Conservation (phyloP, 2,329 filamentous ascomycete species). For the Colletotrichum truncatum region DNA sequence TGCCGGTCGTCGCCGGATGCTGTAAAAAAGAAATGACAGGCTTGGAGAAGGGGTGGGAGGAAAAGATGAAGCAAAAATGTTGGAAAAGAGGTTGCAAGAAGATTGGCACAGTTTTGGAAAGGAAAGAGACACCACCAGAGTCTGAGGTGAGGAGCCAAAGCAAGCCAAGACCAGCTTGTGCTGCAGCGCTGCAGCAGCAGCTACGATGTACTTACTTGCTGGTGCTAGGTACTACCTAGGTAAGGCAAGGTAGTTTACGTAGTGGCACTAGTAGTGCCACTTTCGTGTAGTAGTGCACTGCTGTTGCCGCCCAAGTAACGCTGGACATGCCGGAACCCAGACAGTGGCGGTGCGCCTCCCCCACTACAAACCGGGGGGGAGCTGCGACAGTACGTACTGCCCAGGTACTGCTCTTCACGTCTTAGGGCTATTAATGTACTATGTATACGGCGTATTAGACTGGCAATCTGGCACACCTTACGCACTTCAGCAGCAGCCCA, state of each 20-base stretch:
- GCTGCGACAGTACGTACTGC: background rate
- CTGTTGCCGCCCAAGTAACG: background rate
- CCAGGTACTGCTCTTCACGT: background rate
- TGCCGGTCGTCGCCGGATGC: background rate
- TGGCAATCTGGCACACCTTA: background rate
- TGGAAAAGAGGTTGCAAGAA: conserved; percentile 3
- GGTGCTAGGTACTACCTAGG: background rate
- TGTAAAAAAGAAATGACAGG: background rate
- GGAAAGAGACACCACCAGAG: background rate
- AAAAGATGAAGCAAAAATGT: background rate
- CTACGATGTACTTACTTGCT: background rate
- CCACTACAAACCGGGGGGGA: background rate
- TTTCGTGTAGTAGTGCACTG: background rate
- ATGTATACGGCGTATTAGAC: too few species aligned
- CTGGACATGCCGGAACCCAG: background rate
- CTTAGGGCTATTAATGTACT: background rate
- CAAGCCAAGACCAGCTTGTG: conserved; percentile 18
- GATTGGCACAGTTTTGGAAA: conserved; percentile 15
- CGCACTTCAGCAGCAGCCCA: background rate
- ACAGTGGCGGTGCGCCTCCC: conserved; percentile 18
- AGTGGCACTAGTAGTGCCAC: background rate
- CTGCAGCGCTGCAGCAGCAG: background rate
- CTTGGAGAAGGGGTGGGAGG: too few species aligned
- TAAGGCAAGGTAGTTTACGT: background rate
- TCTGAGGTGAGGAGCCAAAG: background rate